Evolutionary conservation across 2,329 filamentous ascomycete genomes (phyloP).

Genomic region (Colletotrichum tabaci): DNA sequence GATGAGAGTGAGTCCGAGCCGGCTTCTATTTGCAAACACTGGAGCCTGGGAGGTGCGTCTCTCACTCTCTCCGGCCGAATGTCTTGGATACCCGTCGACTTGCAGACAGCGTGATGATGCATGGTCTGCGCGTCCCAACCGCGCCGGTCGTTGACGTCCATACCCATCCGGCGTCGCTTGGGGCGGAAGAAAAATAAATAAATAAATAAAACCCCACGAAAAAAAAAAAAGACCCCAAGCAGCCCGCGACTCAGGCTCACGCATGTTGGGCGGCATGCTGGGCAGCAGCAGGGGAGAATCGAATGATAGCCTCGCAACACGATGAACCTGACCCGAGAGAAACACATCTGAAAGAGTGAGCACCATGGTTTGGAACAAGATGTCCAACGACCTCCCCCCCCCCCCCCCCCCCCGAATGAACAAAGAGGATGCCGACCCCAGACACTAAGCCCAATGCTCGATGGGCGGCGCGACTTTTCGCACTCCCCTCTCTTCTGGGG

Average conservation of each 20-base stretch:
- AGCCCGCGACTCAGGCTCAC: constrained; percentile 27
- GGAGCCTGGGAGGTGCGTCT: not conserved
- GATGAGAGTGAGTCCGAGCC: not conserved
- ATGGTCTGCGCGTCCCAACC: constrained; percentile 10
- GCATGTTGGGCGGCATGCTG: not conserved
- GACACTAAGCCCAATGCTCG: not conserved
- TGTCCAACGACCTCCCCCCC: too few species aligned
- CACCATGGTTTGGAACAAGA: not conserved
- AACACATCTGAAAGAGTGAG: not conserved
- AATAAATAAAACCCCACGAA: not conserved
- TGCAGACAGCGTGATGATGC: constrained; percentile 30
- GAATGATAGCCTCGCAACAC: constrained; percentile 20
- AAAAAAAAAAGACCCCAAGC: not conserved
- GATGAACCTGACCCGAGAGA: too few species aligned
- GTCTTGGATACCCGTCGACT: constrained; percentile 24
- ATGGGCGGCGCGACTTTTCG: not conserved
- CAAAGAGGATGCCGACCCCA: not conserved
- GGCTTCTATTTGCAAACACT: constrained; percentile 11
- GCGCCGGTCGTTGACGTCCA: not conserved
- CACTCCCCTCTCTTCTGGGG: not conserved
- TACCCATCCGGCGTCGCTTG: constrained; percentile 18
- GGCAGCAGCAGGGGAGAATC: constrained; percentile 20
- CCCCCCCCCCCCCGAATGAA: too few species aligned
- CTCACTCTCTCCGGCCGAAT: constrained; percentile 3
- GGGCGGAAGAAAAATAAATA: constrained; percentile 20